Conservation (phyloP, 2,329 filamentous ascomycete genomes). For the Curvularia verruculosa region DNA sequence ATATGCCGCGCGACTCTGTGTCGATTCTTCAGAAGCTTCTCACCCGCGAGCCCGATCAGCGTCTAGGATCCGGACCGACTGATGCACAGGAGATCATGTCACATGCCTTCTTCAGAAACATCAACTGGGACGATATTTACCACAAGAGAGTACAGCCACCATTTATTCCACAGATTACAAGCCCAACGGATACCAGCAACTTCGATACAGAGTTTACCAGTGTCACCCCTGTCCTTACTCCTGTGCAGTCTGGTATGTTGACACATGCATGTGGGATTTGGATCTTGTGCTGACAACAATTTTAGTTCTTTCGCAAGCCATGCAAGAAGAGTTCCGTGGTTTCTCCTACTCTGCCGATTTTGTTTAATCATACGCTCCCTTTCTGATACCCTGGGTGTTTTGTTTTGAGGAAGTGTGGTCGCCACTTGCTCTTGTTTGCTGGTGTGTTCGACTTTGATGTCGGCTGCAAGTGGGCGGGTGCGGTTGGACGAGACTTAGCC, state of each 20-base stretch:
- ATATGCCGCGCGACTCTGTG: conserved; percentile 97
- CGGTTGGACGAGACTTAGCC: background rate
- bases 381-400: conserved; percentile 20
- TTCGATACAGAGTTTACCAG: conserved; percentile 99
- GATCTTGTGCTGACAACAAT: conserved; percentile 19
- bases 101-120: conserved; percentile 95
- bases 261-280: background rate
- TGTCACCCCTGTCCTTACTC: conserved; percentile 94
- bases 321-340: conserved; percentile 99
- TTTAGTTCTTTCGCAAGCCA: conserved; percentile 90
- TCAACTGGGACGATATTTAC: conserved; percentile 99
- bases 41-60: conserved; percentile 90
- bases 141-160: conserved; percentile 90
- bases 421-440: conserved; percentile 14
- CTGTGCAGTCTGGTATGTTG: conserved; percentile 90
- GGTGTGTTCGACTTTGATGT: conserved; percentile 5
- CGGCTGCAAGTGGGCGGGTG: conserved; percentile 2
- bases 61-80: conserved; percentile 90
- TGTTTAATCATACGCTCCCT: conserved; percentile 52
- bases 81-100: conserved; percentile 99
- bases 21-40: conserved; percentile 97
- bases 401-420: conserved; percentile 15
- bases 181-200: conserved; percentile 97
- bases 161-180: conserved; percentile 88
- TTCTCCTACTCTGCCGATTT: conserved; percentile 98